phyloP scores from a whole-genome alignment of 805 yeast genomes.

The Saturnispora besseyi region DNA sequence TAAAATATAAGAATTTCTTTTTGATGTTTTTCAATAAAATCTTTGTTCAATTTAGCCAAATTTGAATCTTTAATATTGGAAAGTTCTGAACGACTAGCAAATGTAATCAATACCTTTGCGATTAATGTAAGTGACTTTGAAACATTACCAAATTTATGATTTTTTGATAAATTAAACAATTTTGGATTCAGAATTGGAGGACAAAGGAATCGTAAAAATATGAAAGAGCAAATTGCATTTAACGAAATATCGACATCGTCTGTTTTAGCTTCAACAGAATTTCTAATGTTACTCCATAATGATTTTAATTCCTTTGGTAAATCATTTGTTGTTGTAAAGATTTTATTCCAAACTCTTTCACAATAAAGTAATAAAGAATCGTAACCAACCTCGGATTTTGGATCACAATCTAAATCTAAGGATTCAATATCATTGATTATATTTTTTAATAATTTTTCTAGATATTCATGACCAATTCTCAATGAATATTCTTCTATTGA shows the following conservation, averaged over 20 bases:
- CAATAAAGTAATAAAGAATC: conserved; percentile 34
- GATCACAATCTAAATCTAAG: conserved; percentile 60
- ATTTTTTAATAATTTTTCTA: conserved; percentile 65
- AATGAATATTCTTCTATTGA: conserved; percentile 70
- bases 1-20: conserved; percentile 58
- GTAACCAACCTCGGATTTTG: conserved; percentile 33
- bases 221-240: conserved; percentile 73
- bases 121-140: conserved; percentile 75
- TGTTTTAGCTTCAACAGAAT: conserved; percentile 51
- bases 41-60: conserved; percentile 54
- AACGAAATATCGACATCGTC: conserved; percentile 39
- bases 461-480: conserved; percentile 69
- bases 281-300: conserved; percentile 55
- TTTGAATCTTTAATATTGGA: conserved; percentile 79
- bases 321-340: conserved; percentile 61
- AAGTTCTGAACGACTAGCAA: conserved; percentile 69
- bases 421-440: conserved; percentile 45
- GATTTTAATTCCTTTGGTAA: conserved; percentile 59
- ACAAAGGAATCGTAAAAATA: conserved; percentile 77
- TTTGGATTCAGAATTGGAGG: conserved; percentile 92
- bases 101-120: conserved; percentile 69
- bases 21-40: conserved; percentile 50
- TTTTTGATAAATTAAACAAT: conserved; percentile 59
- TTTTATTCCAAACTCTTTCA: conserved; percentile 54
- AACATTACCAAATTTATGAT: conserved; percentile 60